A percentile compares a stretch with the other conserved stretches of the same genome.
These are phyloP conservation scores for Botryosphaeria agaves DNA, from an alignment of 2,329 filamentous ascomycete genomes.

Conservation along the genomic window DNA sequence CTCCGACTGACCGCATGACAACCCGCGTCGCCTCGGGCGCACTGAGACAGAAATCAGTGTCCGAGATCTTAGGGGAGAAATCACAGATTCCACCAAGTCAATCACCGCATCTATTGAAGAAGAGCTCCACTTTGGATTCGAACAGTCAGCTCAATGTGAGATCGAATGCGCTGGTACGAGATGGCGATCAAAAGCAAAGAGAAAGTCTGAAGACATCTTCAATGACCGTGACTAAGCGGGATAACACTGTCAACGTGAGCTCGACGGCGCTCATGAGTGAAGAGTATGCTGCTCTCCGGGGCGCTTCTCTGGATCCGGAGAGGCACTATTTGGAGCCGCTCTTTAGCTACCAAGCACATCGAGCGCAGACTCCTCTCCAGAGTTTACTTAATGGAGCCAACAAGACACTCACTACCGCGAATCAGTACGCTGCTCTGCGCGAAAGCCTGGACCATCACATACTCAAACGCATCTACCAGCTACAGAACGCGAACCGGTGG, in stretches of 20 bases:
- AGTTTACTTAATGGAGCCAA: slow-evolving; percentile 66
- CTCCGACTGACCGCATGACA: slow-evolving; percentile 37
- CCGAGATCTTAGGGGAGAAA: slow-evolving; percentile 50
- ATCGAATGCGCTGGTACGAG: background rate
- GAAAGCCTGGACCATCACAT: slow-evolving; percentile 82
- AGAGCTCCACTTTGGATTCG: too few species aligned
- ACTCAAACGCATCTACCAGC: slow-evolving; percentile 68
- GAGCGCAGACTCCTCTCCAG: slow-evolving; percentile 42
- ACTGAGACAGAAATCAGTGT: slow-evolving; percentile 54
- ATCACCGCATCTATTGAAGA: too few species aligned
- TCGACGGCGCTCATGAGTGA: slow-evolving; percentile 6
- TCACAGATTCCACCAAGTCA: too few species aligned
- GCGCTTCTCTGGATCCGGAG: slow-evolving; percentile 27
- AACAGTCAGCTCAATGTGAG: too few species aligned
- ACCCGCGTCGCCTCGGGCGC: slow-evolving; percentile 54
- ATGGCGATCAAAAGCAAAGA: too few species aligned
- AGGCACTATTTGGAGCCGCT: slow-evolving; percentile 46
- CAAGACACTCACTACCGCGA: slow-evolving; percentile 76
- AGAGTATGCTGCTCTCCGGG: slow-evolving; percentile 25
- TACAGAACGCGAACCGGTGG: slow-evolving; percentile 88
- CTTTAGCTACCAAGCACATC: slow-evolving; percentile 39
- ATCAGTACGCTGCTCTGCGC: slow-evolving; percentile 66
- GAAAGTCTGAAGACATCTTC: too few species aligned
- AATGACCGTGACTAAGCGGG: slow-evolving; percentile 56
- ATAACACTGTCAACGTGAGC: slow-evolving; percentile 23